Evolutionary conservation across 2,329 filamentous ascomycete species (phyloP).

Genomic region (Lanzia echinophila): DNA sequence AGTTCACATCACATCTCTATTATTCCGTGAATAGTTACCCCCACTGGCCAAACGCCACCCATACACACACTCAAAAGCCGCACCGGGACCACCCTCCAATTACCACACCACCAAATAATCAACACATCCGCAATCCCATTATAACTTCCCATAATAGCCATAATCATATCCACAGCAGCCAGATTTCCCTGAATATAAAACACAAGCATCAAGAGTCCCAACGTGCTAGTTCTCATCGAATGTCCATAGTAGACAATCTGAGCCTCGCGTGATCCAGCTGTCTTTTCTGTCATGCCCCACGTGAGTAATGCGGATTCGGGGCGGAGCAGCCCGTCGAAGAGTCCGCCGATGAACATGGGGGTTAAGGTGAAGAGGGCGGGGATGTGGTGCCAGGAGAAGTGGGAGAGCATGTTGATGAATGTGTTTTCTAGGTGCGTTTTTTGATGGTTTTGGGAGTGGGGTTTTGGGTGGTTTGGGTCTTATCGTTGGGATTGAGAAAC

Average conservation of each 20-base stretch:
- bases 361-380: neutral
- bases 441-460: neutral
- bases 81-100: neutral
- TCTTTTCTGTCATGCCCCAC: neutral
- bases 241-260: neutral
- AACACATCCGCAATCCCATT: neutral
- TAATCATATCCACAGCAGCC: neutral
- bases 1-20: too few species aligned
- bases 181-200: neutral
- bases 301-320: neutral
- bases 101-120: neutral
- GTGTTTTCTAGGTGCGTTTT: neutral
- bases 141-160: neutral
- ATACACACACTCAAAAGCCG: neutral
- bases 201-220: neutral
- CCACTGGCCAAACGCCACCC: too few species aligned
- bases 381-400: neutral
- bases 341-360: neutral
- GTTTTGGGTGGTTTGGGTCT: neutral
- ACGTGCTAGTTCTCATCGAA: neutral
- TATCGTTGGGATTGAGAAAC: too few species aligned
- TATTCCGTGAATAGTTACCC: too few species aligned
- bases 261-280: neutral
- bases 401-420: neutral
- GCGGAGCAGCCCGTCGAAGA: neutral